Conservation (phyloP, 495 filamentous ascomycete genomes). For the Neurospora sublineolata region DNA sequence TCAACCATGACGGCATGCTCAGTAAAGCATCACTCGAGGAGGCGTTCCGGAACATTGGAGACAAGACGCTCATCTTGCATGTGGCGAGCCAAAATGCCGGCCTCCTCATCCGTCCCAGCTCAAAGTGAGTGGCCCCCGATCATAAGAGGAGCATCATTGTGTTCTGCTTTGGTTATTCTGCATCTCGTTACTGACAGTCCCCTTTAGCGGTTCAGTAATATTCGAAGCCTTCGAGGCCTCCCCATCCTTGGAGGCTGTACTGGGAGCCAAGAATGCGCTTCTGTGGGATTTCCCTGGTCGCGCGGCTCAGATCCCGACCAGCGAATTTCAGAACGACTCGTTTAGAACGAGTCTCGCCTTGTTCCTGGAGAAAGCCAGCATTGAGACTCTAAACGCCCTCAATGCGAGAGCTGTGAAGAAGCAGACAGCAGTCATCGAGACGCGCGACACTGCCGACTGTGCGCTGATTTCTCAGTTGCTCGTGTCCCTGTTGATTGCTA, state of each 20-base stretch:
- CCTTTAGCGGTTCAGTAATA: not conserved
- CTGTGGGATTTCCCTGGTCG: not conserved
- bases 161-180: not conserved
- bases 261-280: constrained; percentile 1
- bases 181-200: not conserved
- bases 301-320: not conserved
- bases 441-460: not conserved
- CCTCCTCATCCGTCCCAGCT: constrained; percentile 33
- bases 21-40: not conserved
- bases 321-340: not conserved
- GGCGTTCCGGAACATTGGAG: not conserved
- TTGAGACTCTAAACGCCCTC: not conserved
- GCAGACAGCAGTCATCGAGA: not conserved
- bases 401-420: not conserved
- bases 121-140: constrained; percentile 23
- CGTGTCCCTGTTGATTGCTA: not conserved
- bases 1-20: not conserved
- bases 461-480: not conserved
- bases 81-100: constrained; percentile 43
- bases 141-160: not conserved
- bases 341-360: not conserved
- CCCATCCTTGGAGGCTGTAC: constrained; percentile 1
- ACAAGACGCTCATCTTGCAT: not conserved
- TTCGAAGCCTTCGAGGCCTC: constrained; percentile 4
- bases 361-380: not conserved